These are phyloP conservation scores for Cutaneotrichosporon sp. DNA, from an alignment of 1,284 basidiomycete genomes.

Conservation along the genomic window DNA sequence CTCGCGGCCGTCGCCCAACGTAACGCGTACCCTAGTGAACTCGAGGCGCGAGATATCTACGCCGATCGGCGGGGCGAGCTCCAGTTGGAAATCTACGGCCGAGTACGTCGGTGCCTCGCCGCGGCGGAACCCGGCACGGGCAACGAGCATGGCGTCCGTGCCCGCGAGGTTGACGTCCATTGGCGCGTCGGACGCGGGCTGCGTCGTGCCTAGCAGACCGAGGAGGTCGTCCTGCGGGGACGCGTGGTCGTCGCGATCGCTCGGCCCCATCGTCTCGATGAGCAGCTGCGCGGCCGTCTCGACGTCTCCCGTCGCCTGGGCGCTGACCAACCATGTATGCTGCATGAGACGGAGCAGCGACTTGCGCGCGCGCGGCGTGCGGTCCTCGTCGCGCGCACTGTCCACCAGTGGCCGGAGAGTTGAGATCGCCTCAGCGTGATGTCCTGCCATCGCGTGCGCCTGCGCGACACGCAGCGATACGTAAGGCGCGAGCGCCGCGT, in stretches of 20 bases:
- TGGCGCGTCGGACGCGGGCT: slow-evolving; percentile 56
- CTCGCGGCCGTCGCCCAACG: slow-evolving; percentile 40
- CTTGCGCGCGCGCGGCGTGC: too few species aligned
- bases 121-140: slow-evolving; percentile 64
- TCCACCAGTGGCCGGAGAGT: slow-evolving; percentile 65
- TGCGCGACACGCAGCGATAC: slow-evolving; percentile 83
- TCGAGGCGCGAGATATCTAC: slow-evolving; percentile 34
- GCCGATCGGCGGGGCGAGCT: slow-evolving; percentile 42
- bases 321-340: slow-evolving; percentile 52
- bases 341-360: background rate
- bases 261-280: slow-evolving; percentile 72
- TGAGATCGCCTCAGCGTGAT: slow-evolving; percentile 74
- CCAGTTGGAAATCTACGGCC: slow-evolving; percentile 64
- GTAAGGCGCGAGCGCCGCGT: slow-evolving; percentile 70
- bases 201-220: slow-evolving; percentile 65
- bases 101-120: slow-evolving; percentile 59
- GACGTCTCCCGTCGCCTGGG: slow-evolving; percentile 66
- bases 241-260: slow-evolving; percentile 46
- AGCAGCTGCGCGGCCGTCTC: slow-evolving; percentile 66
- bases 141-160: slow-evolving; percentile 60
- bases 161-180: slow-evolving; percentile 61
- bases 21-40: slow-evolving; percentile 32
- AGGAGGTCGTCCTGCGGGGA: slow-evolving; percentile 55
- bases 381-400: background rate
- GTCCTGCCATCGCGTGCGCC: slow-evolving; percentile 57